phyloP scores from a whole-genome alignment of 163 green algal species.

The Trebouxia gelatinosa region DNA sequence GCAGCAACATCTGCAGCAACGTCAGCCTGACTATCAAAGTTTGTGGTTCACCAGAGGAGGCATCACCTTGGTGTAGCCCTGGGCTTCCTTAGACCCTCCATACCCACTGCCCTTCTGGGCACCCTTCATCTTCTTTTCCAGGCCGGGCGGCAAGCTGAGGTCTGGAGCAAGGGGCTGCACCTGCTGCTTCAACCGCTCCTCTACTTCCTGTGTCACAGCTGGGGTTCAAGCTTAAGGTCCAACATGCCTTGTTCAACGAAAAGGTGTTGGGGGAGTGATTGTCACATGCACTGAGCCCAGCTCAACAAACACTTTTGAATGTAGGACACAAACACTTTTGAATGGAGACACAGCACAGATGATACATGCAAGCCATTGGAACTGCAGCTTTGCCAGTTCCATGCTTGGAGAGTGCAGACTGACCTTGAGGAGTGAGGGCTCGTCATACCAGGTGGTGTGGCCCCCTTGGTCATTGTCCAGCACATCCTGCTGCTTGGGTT shows the following conservation, averaged over 20 bases:
- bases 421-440: constrained; percentile 62
- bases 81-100: constrained; percentile 24
- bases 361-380: too few species aligned
- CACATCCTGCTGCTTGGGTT: constrained; percentile 63
- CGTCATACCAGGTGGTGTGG: constrained; percentile 81
- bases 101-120: constrained; percentile 33
- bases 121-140: constrained; percentile 37
- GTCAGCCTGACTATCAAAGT: too few species aligned
- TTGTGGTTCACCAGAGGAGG: constrained; percentile 3
- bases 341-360: neutral
- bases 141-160: constrained; percentile 60
- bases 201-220: constrained; percentile 67
- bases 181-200: constrained; percentile 59
- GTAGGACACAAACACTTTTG: too few species aligned
- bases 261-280: too few species aligned
- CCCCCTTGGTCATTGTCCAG: constrained; percentile 62
- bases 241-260: neutral
- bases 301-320: too few species aligned
- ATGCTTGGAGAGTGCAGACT: too few species aligned
- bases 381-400: too few species aligned
- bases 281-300: neutral
- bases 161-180: constrained; percentile 57
- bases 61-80: constrained; percentile 10
- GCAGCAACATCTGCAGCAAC: too few species aligned
- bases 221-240: constrained; percentile 32